Evolutionary conservation across 177 flowering plant species (phyloP).

Genomic region (Tripterygium wilfordii): DNA sequence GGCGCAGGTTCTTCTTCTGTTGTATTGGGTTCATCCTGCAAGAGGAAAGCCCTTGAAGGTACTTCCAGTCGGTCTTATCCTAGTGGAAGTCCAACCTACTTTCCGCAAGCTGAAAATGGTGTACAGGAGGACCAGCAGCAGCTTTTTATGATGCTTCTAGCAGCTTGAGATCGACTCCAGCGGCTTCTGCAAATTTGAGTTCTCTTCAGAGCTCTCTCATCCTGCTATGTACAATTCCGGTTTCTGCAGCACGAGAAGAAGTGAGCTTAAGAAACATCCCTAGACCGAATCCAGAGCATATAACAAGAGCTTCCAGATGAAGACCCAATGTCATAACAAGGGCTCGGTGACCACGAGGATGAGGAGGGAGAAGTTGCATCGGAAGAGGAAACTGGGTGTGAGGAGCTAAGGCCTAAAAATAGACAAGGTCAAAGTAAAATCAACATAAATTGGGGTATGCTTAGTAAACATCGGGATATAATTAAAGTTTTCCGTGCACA

Average conservation of each 20-base stretch:
- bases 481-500: too few relatives aligned
- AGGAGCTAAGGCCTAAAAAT: too few relatives aligned
- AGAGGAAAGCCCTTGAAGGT: slow-evolving; percentile 75
- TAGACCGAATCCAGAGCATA: slow-evolving; percentile 22
- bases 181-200: slow-evolving; percentile 12
- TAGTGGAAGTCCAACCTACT: slow-evolving; percentile 44
- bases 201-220: slow-evolving; percentile 18
- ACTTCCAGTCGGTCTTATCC: slow-evolving; percentile 51
- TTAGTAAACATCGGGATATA: too few relatives aligned
- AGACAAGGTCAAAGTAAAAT: too few relatives aligned
- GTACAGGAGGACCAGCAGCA: slow-evolving; percentile 21
- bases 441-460: too few relatives aligned
- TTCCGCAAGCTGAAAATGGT: slow-evolving; percentile 25
- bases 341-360: too few relatives aligned
- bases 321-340: too few relatives aligned
- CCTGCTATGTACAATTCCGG: slow-evolving; percentile 12
- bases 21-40: slow-evolving; percentile 50
- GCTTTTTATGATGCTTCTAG: slow-evolving; percentile 30
- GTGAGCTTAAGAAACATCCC: slow-evolving; percentile 14
- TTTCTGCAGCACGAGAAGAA: slow-evolving; percentile 18
- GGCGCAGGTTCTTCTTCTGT: too few relatives aligned
- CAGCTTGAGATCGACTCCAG: slow-evolving; percentile 25
- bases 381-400: too few relatives aligned
- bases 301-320: too few relatives aligned
- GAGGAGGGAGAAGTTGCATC: too few relatives aligned